A percentile compares a stretch with the other conserved stretches of the same genome.
Conservation (phyloP, 495 filamentous ascomycete genomes). For the Staphylotrichum tortipilum region DNA sequence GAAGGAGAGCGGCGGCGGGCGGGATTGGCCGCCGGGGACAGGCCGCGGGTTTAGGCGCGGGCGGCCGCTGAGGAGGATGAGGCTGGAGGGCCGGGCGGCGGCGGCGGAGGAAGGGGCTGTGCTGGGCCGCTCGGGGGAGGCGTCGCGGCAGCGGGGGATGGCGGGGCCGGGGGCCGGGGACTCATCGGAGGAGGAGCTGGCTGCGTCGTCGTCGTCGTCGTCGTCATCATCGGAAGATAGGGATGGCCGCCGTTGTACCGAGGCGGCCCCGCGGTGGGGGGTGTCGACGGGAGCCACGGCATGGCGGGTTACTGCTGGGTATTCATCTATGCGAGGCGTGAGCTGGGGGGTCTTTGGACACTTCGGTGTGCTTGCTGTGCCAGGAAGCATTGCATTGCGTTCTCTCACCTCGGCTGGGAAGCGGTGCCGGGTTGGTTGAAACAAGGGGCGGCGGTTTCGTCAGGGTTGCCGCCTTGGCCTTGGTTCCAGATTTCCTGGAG, state of each 20-base stretch:
- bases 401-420: slow-evolving; percentile 28
- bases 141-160: slow-evolving; percentile 21
- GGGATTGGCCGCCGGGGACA: slow-evolving; percentile 3
- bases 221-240: too few species aligned
- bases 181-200: too few species aligned
- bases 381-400: slow-evolving; percentile 6
- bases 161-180: slow-evolving; percentile 23
- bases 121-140: slow-evolving; percentile 25
- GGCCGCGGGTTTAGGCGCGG: slow-evolving; percentile 11
- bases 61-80: neutral
- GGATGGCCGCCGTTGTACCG: too few species aligned
- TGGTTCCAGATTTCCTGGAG: slow-evolving; percentile 22
- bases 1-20: slow-evolving; percentile 23
- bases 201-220: too few species aligned
- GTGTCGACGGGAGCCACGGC: slow-evolving; percentile 20
- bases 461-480: slow-evolving; percentile 17
- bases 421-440: too few species aligned
- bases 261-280: slow-evolving; percentile 22
- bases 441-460: slow-evolving; percentile 23
- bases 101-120: slow-evolving; percentile 34
- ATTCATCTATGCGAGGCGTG: slow-evolving; percentile 24
- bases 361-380: too few species aligned
- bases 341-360: neutral
- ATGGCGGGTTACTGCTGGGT: slow-evolving; percentile 25
- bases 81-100: slow-evolving; percentile 1